phyloP scores from a whole-genome alignment of 1,284 basidiomycete species.

The Tilletia indica region DNA sequence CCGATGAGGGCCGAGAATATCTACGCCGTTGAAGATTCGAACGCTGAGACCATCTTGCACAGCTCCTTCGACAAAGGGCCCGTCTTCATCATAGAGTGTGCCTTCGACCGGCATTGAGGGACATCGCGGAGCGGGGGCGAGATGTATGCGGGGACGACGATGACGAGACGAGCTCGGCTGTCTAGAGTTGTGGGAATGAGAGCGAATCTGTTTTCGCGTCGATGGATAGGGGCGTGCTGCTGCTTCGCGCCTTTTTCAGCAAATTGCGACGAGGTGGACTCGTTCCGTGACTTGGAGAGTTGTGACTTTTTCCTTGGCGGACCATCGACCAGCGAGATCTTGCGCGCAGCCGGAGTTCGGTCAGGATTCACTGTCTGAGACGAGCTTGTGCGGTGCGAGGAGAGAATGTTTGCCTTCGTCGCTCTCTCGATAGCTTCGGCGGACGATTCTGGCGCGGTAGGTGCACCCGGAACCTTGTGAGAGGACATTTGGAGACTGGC shows the following conservation, averaged over 20 bases:
- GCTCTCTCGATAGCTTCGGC: too few species aligned
- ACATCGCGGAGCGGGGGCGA: not conserved
- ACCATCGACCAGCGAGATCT: not conserved
- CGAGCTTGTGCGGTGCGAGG: not conserved
- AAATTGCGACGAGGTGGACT: not conserved
- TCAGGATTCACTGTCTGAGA: slow-evolving; percentile 9
- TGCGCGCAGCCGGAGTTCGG: not conserved
- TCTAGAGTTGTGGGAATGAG: too few species aligned
- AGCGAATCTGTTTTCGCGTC: too few species aligned
- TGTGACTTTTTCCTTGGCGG: not conserved
- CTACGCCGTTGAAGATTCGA: slow-evolving; percentile 37
- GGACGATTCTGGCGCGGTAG: too few species aligned
- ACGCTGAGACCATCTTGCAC: slow-evolving; percentile 52
- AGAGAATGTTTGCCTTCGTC: too few species aligned
- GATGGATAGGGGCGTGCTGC: too few species aligned
- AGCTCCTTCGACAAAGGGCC: slow-evolving; percentile 49
- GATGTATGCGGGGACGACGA: not conserved
- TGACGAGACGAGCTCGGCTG: not conserved
- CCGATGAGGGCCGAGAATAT: not conserved
- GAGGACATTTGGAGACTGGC: not conserved
- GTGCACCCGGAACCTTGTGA: too few species aligned
- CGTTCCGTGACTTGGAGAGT: not conserved
- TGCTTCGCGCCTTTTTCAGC: too few species aligned
- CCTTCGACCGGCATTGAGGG: slow-evolving; percentile 37
- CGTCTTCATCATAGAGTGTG: slow-evolving; percentile 50